These are phyloP conservation scores for Canna indica DNA, from an alignment of 176 grass and related monocot genomes.

Conservation along the genomic window DNA sequence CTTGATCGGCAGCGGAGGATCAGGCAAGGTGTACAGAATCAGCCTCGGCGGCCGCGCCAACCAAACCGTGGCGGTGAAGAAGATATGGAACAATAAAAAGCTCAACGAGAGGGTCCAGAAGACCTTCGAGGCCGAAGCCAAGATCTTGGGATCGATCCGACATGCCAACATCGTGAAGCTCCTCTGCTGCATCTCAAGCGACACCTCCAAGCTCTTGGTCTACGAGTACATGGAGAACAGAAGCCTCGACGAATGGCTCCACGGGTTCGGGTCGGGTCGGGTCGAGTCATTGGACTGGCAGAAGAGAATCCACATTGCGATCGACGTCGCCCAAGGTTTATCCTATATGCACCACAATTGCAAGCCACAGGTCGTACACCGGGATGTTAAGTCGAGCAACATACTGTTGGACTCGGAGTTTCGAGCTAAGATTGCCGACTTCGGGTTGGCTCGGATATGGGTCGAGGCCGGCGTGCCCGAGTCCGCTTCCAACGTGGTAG, in stretches of 20 bases:
- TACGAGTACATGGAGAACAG: conserved; percentile 76
- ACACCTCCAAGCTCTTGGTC: conserved; percentile 34
- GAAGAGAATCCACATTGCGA: conserved; percentile 43
- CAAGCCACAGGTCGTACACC: conserved; percentile 35
- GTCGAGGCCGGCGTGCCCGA: conserved; percentile 35
- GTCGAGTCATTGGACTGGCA: conserved; percentile 40
- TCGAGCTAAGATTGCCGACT: conserved; percentile 51
- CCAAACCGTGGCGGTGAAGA: conserved; percentile 50
- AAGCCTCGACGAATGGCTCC: conserved; percentile 48
- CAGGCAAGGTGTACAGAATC: conserved; percentile 50
- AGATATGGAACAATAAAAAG: conserved; percentile 30
- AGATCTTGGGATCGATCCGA: conserved; percentile 40
- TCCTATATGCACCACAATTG: conserved; percentile 60
- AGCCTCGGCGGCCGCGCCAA: conserved; percentile 1
- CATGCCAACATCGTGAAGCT: conserved; percentile 63
- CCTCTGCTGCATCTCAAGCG: conserved; percentile 43
- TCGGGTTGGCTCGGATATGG: conserved; percentile 47
- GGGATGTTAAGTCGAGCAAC: conserved; percentile 75
- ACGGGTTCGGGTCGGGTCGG: background rate
- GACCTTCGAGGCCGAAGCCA: conserved; percentile 45
- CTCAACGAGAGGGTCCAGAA: conserved; percentile 16
- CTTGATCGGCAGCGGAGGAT: conserved; percentile 26
- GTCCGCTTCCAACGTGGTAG: conserved; percentile 25
- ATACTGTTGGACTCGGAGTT: conserved; percentile 51
- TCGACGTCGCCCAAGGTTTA: conserved; percentile 39